phyloP scores from a whole-genome alignment of 352 stramenopile genomes.

The Globisporangium acanthophoron region DNA sequence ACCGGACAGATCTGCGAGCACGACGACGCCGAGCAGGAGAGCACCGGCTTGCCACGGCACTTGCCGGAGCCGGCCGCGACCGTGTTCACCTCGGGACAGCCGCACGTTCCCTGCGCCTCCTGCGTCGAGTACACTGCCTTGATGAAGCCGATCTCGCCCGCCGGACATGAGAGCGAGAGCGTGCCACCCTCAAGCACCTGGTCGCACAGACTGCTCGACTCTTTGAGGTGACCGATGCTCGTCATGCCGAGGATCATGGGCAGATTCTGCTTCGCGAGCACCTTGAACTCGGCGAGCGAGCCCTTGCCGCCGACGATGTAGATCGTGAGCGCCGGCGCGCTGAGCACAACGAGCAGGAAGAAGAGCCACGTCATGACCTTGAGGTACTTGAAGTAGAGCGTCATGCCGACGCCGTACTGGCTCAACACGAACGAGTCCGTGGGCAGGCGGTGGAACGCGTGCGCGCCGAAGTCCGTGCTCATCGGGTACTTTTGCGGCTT shows the following conservation, averaged over 20 bases:
- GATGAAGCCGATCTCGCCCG: slow-evolving; percentile 69
- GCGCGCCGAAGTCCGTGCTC: slow-evolving; percentile 68
- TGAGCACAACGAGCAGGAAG: slow-evolving; percentile 66
- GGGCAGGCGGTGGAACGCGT: slow-evolving; percentile 66
- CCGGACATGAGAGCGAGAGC: slow-evolving; percentile 56
- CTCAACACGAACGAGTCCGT: slow-evolving; percentile 75
- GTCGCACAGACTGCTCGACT: slow-evolving; percentile 63
- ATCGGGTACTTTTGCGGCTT: slow-evolving; percentile 54
- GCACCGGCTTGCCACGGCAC: slow-evolving; percentile 35
- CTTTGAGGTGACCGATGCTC: slow-evolving; percentile 69
- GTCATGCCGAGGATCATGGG: slow-evolving; percentile 70
- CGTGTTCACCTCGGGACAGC: slow-evolving; percentile 62
- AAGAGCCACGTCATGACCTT: slow-evolving; percentile 85
- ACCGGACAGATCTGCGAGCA: slow-evolving; percentile 35
- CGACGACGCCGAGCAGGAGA: slow-evolving; percentile 8
- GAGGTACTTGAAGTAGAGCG: slow-evolving; percentile 85
- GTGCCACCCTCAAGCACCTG: slow-evolving; percentile 42
- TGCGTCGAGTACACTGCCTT: slow-evolving; percentile 74
- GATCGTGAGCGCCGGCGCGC: slow-evolving; percentile 45
- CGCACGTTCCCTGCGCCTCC: slow-evolving; percentile 51
- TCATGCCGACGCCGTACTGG: slow-evolving; percentile 70
- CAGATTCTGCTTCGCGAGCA: slow-evolving; percentile 61
- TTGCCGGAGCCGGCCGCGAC: slow-evolving; percentile 45
- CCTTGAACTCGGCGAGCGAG: slow-evolving; percentile 50
- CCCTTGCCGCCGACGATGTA: slow-evolving; percentile 62